These are phyloP conservation scores for Colletotrichum musae DNA, from an alignment of 2,329 filamentous ascomycete species.

Conservation along the genomic window DNA sequence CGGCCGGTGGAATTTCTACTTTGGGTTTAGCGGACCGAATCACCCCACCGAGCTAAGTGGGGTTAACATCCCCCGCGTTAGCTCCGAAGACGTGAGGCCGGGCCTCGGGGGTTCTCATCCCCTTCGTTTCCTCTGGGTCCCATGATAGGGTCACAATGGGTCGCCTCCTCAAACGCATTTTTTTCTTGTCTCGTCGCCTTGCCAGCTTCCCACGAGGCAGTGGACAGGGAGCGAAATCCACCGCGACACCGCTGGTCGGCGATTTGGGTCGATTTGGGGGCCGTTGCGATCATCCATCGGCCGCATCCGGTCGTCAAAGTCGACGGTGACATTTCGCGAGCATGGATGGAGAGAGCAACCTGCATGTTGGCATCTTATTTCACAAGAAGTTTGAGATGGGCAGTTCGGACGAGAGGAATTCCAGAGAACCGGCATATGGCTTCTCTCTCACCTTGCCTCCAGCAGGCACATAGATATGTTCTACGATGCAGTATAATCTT, in stretches of 20 bases:
- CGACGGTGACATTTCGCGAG: slow-evolving; percentile 1
- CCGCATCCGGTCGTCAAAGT: neutral
- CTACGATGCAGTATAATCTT: too few relatives aligned
- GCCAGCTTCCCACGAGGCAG: slow-evolving; percentile 36
- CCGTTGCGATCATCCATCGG: neutral
- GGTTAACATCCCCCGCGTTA: slow-evolving; percentile 30
- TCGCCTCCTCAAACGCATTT: slow-evolving; percentile 24
- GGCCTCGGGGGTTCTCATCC: slow-evolving; percentile 19
- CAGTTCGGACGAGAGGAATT: neutral
- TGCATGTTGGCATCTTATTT: slow-evolving; percentile 5
- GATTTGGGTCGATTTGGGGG: slow-evolving; percentile 24
- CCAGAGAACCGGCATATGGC: neutral
- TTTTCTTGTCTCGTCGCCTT: slow-evolving; percentile 7
- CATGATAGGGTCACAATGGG: slow-evolving; percentile 21
- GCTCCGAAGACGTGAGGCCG: slow-evolving; percentile 8
- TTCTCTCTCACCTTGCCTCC: too few relatives aligned
- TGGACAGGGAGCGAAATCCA: slow-evolving; percentile 27
- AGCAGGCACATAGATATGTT: neutral
- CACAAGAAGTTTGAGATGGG: neutral
- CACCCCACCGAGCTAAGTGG: slow-evolving; percentile 6
- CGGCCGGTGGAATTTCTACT: slow-evolving; percentile 24
- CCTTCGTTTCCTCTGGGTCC: slow-evolving; percentile 1
- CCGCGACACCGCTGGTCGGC: neutral
- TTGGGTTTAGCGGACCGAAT: slow-evolving; percentile 19
- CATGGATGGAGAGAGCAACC: slow-evolving; percentile 16